A percentile compares a stretch with the other conserved stretches of the same genome.
These are phyloP conservation scores for Melaleuca quinquenervia DNA, from an alignment of 345 rosid species.

Conservation along the genomic window DNA sequence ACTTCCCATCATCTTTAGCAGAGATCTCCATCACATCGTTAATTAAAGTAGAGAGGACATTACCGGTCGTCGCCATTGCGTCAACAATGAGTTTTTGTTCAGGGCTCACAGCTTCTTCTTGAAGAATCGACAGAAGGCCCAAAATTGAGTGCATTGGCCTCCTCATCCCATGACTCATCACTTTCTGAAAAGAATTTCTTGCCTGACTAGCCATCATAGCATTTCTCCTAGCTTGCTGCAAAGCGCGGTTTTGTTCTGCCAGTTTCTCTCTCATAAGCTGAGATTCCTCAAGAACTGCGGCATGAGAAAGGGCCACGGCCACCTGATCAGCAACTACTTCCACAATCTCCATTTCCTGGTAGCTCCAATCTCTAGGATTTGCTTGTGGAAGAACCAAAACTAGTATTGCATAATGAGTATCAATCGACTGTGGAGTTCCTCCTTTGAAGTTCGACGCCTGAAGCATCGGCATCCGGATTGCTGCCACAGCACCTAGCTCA, in stretches of 20 bases:
- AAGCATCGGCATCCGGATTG: constrained; percentile 90
- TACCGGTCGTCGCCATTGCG: constrained; percentile 58
- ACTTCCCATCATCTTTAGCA: constrained; percentile 56
- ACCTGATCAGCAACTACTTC: constrained; percentile 99
- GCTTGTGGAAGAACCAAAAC: constrained; percentile 66
- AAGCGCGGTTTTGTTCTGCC: constrained; percentile 55
- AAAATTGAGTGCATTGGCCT: constrained; percentile 90
- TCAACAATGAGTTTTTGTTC: constrained; percentile 61
- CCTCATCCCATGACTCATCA: constrained; percentile 93
- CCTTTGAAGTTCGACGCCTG: constrained; percentile 78
- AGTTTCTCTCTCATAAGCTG: constrained; percentile 81
- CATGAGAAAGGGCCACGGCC: constrained; percentile 94
- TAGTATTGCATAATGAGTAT: constrained; percentile 68
- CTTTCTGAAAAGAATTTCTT: constrained; percentile 83
- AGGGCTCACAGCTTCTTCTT: constrained; percentile 39
- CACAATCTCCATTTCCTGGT: constrained; percentile 68
- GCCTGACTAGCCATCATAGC: constrained; percentile 98
- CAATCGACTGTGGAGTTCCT: constrained; percentile 74
- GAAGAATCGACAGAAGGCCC: constrained; percentile 82
- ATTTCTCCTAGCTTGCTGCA: constrained; percentile 70
- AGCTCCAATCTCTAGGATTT: constrained; percentile 48
- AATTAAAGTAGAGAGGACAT: constrained; percentile 67
- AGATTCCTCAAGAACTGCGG: constrained; percentile 91
- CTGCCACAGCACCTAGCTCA: constrained; percentile 72
- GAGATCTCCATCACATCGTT: constrained; percentile 78